These are phyloP conservation scores for Lepidium campestre DNA, from an alignment of 441 rosid species.

Conservation along the genomic window DNA sequence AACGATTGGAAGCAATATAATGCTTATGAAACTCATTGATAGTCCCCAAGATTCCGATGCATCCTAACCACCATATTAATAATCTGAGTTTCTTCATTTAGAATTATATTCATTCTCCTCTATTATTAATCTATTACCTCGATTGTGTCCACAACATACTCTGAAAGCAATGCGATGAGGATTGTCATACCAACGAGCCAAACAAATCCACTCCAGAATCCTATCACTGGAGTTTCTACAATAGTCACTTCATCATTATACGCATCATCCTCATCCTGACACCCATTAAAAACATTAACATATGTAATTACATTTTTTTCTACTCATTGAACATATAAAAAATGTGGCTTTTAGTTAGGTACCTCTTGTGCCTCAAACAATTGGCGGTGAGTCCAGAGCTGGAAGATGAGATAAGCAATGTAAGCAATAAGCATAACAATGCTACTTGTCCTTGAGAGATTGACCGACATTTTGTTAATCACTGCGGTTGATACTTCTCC, in stretches of 20 bases:
- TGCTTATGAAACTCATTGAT: constrained; percentile 47
- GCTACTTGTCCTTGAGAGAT: constrained; percentile 70
- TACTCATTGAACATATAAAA: constrained; percentile 24
- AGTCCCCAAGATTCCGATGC: constrained; percentile 83
- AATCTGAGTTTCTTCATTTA: not conserved
- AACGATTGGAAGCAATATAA: constrained; percentile 57
- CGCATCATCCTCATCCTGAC: constrained; percentile 40
- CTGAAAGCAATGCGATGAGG: constrained; percentile 68
- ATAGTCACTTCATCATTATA: constrained; percentile 29
- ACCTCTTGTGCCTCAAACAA: constrained; percentile 67
- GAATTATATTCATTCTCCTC: no score
- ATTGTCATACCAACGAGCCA: constrained; percentile 87
- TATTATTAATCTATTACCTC: no score
- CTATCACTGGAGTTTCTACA: constrained; percentile 60
- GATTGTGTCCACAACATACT: constrained; percentile 76
- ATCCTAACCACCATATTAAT: constrained; percentile 34
- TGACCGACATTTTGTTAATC: constrained; percentile 36
- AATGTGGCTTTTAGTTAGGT: not conserved
- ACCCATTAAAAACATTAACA: no score
- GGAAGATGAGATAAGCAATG: constrained; percentile 59
- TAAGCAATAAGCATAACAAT: constrained; percentile 71
- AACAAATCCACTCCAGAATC: constrained; percentile 70
- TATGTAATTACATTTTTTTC: no score
- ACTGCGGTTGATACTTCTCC: constrained; percentile 19
- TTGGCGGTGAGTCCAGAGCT: constrained; percentile 64